Conservation (phyloP, 805 yeast species). For the Ogataea nonfermentans region DNA sequence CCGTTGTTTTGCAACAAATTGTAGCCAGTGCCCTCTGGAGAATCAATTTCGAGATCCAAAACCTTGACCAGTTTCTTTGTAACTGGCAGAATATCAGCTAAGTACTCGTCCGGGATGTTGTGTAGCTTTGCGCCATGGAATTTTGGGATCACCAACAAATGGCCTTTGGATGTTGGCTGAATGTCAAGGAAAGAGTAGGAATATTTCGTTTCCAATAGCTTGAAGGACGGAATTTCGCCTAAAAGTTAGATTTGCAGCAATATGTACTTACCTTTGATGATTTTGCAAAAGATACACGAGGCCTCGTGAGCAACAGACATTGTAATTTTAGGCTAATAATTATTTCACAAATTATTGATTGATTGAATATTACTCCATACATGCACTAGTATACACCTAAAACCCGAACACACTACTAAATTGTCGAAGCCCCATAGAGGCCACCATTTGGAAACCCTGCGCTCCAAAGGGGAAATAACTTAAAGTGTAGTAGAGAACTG, state of each 20-base stretch:
- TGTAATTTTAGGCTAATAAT: slow-evolving; percentile 17
- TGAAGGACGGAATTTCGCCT: slow-evolving; percentile 95
- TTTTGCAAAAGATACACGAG: slow-evolving; percentile 88
- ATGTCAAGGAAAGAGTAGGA: slow-evolving; percentile 87
- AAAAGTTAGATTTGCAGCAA: slow-evolving; percentile 3
- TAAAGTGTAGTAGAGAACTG: slow-evolving; percentile 85
- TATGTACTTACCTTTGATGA: slow-evolving; percentile 65
- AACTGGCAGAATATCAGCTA: slow-evolving; percentile 82
- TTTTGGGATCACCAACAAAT: slow-evolving; percentile 87
- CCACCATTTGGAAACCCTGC: slow-evolving; percentile 57
- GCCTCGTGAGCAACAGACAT: slow-evolving; percentile 44
- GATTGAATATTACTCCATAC: not conserved
- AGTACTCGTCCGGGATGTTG: slow-evolving; percentile 86
- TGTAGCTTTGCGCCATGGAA: slow-evolving; percentile 91
- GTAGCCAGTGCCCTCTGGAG: slow-evolving; percentile 72
- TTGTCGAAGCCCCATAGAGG: slow-evolving; percentile 39
- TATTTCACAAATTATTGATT: slow-evolving; percentile 1
- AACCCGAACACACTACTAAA: slow-evolving; percentile 43
- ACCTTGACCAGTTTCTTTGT: slow-evolving; percentile 83
- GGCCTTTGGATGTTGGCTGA: slow-evolving; percentile 89
- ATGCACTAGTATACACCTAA: slow-evolving; percentile 12
- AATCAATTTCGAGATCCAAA: slow-evolving; percentile 60
- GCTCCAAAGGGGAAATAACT: slow-evolving; percentile 97
- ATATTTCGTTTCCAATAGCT: slow-evolving; percentile 80
- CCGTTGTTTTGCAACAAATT: slow-evolving; percentile 93